Conservation (phyloP, 2,329 filamentous ascomycete species). For the Capronia coronata region DNA sequence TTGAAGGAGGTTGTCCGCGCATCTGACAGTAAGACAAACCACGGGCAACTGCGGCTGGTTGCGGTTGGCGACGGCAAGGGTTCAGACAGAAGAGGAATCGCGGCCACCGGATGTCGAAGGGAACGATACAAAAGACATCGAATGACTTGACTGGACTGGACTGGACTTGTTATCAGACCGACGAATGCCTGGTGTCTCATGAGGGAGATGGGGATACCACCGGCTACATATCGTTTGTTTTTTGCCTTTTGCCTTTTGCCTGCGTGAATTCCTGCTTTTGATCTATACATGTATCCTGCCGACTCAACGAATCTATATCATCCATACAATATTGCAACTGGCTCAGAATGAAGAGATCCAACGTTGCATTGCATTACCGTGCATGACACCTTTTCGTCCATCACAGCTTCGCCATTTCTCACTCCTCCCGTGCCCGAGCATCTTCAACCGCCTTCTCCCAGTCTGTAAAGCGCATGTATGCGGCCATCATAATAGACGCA, state of each 20-base stretch:
- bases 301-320: background rate
- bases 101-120: background rate
- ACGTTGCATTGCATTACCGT: too few species aligned
- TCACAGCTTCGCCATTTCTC: background rate
- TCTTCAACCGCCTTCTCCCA: slow-evolving; percentile 50
- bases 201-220: too few species aligned
- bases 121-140: too few species aligned
- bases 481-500: slow-evolving; percentile 72
- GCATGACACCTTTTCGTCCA: too few species aligned
- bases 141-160: too few species aligned
- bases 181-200: too few species aligned
- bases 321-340: too few species aligned
- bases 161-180: background rate
- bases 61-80: slow-evolving; percentile 1
- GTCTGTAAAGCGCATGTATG: slow-evolving; percentile 47
- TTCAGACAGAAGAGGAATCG: background rate
- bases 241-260: background rate
- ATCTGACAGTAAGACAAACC: background rate
- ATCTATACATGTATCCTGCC: background rate
- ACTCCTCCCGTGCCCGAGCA: slow-evolving; percentile 34
- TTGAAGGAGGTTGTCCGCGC: background rate
- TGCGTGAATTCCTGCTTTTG: background rate
- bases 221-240: too few species aligned
- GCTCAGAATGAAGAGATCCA: too few species aligned
- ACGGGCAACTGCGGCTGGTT: background rate